Evolutionary conservation across 805 yeast genomes (phyloP).

Genomic region (Barnettozyma sucrosica): DNA sequence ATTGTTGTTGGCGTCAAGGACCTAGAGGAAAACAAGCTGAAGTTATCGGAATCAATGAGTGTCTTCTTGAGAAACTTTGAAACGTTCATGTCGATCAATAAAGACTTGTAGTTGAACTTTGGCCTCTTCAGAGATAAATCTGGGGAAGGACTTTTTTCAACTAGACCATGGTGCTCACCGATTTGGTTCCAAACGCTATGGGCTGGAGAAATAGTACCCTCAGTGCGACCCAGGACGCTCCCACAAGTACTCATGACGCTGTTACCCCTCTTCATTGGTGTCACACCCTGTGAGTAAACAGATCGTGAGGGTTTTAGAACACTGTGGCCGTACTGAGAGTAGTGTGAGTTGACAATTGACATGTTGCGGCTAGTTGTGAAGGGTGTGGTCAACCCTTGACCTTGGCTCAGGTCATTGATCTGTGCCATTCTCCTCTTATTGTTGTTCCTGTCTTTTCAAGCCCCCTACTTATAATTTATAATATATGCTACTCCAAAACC

Average conservation of each 20-base stretch:
- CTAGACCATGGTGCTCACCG: background rate
- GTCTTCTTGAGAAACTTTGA: conserved; percentile 25
- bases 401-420: background rate
- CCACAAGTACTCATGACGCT: background rate
- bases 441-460: background rate
- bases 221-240: background rate
- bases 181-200: background rate
- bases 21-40: conserved; percentile 26
- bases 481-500: too few relatives aligned
- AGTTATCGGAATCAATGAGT: conserved; percentile 27
- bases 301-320: conserved; percentile 13
- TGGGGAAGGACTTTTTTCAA: background rate
- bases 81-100: conserved; percentile 19
- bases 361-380: conserved; percentile 16
- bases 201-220: background rate
- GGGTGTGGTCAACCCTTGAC: conserved; percentile 2
- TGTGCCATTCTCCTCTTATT: background rate
- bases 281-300: background rate
- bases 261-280: conserved; percentile 2
- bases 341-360: conserved; percentile 31
- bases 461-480: too few relatives aligned
- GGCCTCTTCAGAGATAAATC: conserved; percentile 6
- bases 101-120: conserved; percentile 19
- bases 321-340: conserved; percentile 35
- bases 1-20: conserved; percentile 20